These are phyloP conservation scores for Geum urbanum DNA, from an alignment of 306 rosid species.

Conservation along the genomic window DNA sequence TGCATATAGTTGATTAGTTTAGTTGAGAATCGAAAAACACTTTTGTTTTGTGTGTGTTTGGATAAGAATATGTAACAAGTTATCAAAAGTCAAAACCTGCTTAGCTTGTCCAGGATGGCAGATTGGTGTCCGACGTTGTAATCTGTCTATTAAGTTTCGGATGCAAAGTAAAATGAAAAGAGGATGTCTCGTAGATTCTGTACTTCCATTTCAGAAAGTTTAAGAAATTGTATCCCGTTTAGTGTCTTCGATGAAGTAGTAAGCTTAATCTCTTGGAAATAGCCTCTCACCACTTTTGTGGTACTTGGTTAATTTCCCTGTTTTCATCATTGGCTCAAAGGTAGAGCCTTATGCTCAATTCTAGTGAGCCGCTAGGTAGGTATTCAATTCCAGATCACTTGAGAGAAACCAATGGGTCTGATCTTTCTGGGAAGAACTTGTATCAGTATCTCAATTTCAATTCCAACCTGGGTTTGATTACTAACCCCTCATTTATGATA, in stretches of 20 bases:
- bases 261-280: neutral
- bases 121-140: neutral
- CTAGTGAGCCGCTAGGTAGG: neutral
- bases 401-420: no score
- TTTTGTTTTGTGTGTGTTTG: neutral
- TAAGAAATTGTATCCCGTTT: neutral
- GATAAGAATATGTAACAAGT: neutral
- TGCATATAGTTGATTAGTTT: no score
- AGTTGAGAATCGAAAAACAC: neutral
- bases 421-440: no score
- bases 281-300: neutral
- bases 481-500: no score
- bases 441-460: no score
- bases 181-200: neutral
- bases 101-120: neutral
- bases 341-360: neutral
- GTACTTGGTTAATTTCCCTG: neutral
- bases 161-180: neutral
- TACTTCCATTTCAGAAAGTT: neutral
- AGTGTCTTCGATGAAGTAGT: neutral
- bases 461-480: no score
- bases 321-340: neutral
- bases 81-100: neutral
- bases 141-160: neutral
- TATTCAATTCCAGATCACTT: no score